Conservation (phyloP, 495 filamentous ascomycete species). For the Tuber calosporum region DNA sequence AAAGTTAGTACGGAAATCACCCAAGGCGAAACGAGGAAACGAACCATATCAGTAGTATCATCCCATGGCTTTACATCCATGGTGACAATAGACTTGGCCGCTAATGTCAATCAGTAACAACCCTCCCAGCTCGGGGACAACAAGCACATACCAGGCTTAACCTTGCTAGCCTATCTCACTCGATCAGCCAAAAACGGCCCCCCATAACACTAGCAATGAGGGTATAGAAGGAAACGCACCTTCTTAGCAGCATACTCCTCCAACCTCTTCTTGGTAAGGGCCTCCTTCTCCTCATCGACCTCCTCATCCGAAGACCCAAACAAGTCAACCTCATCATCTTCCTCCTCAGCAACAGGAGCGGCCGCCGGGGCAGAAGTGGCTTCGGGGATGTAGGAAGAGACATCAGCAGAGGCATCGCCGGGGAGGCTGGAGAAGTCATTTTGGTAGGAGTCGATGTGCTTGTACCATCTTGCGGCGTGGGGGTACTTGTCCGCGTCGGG, state of each 20-base stretch:
- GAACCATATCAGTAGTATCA: slow-evolving; percentile 46
- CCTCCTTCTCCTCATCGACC: slow-evolving; percentile 78
- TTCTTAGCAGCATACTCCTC: slow-evolving; percentile 97
- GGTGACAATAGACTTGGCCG: slow-evolving; percentile 91
- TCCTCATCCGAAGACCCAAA: slow-evolving; percentile 88
- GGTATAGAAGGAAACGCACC: slow-evolving; percentile 43
- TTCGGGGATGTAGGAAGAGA: slow-evolving; percentile 89
- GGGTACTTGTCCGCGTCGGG: slow-evolving; percentile 83
- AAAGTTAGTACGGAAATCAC: slow-evolving; percentile 37
- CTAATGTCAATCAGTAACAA: slow-evolving; percentile 39
- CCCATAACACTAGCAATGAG: neutral
- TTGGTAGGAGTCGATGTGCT: slow-evolving; percentile 88
- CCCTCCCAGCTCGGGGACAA: neutral
- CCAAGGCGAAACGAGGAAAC: neutral
- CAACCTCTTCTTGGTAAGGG: slow-evolving; percentile 75
- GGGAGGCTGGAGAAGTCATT: slow-evolving; percentile 83
- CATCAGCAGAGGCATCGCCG: slow-evolving; percentile 80
- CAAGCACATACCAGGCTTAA: slow-evolving; percentile 28
- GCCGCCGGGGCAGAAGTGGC: slow-evolving; percentile 60
- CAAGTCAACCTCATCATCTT: slow-evolving; percentile 80
- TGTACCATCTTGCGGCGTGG: slow-evolving; percentile 94
- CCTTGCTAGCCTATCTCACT: slow-evolving; percentile 25
- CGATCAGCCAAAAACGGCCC: slow-evolving; percentile 5
- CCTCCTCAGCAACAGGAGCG: slow-evolving; percentile 56
- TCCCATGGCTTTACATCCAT: slow-evolving; percentile 98